Conservation (phyloP, 2,329 filamentous ascomycete species). For the Ustulina deusta region DNA sequence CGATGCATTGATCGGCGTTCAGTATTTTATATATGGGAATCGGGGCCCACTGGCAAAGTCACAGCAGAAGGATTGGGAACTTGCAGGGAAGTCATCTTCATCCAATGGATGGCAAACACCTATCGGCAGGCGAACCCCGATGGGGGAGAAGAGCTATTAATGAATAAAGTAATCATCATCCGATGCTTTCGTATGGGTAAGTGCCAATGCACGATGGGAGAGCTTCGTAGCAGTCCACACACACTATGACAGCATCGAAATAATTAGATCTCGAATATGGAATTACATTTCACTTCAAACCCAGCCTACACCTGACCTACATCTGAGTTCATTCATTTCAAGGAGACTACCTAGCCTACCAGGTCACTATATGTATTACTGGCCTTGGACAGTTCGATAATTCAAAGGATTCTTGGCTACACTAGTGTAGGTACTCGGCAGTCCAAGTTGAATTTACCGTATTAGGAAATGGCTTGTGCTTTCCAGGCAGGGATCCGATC, state of each 20-base stretch:
- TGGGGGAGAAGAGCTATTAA: conserved; percentile 52
- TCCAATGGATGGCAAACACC: conserved; percentile 55
- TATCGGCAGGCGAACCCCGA: conserved; percentile 55
- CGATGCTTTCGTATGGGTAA: conserved; percentile 1
- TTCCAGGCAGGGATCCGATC: neutral
- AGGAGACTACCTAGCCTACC: neutral
- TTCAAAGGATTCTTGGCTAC: conserved; percentile 14
- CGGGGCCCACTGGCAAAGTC: conserved; percentile 53
- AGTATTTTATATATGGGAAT: conserved; percentile 78
- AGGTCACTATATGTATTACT: too few relatives aligned
- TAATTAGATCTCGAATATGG: neutral
- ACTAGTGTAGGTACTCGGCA: too few relatives aligned
- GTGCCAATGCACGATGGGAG: neutral
- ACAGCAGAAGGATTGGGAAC: conserved; percentile 47
- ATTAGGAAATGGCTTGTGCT: conserved; percentile 31
- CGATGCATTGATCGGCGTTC: conserved; percentile 78
- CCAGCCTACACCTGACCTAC: neutral
- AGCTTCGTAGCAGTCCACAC: neutral
- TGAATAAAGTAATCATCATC: conserved; percentile 28
- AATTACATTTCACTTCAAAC: neutral
- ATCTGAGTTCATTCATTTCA: neutral
- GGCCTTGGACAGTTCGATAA: neutral
- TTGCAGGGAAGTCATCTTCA: conserved; percentile 47
- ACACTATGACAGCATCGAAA: neutral
- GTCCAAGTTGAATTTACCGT: conserved; percentile 22